These are phyloP conservation scores for Neospora caninum DNA, from an alignment of 169 alveolate genomes.

Conservation along the genomic window DNA sequence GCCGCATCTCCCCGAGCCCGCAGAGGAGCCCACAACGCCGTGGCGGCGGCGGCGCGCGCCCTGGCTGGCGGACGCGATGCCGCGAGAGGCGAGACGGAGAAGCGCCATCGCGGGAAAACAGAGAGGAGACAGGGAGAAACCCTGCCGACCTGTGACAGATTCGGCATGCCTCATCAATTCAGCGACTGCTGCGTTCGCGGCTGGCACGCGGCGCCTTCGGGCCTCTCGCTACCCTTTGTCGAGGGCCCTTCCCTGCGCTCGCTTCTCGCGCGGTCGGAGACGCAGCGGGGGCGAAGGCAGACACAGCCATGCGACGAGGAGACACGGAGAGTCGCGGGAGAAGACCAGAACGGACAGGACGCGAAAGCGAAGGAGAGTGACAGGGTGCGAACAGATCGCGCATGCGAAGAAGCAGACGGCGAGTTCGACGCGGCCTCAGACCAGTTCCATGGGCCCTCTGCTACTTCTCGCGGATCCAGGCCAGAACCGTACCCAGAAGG, in stretches of 20 bases:
- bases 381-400: background rate
- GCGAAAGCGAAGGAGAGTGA: background rate
- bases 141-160: background rate
- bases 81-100: background rate
- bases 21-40: background rate
- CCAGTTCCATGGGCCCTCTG: background rate
- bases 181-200: slow-evolving; percentile 42
- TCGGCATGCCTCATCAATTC: background rate
- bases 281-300: background rate
- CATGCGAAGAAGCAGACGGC: background rate
- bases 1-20: background rate
- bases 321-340: background rate
- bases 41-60: background rate
- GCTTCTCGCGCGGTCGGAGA: background rate
- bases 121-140: background rate
- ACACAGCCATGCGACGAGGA: background rate
- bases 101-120: background rate
- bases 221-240: slow-evolving; percentile 39
- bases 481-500: no score
- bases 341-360: background rate
- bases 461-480: no score
- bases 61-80: background rate
- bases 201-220: slow-evolving; percentile 46
- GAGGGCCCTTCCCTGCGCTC: slow-evolving; percentile 39
- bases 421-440: background rate